Conservation (phyloP, 1,284 basidiomycete species). For the Irpex rosettiformis region DNA sequence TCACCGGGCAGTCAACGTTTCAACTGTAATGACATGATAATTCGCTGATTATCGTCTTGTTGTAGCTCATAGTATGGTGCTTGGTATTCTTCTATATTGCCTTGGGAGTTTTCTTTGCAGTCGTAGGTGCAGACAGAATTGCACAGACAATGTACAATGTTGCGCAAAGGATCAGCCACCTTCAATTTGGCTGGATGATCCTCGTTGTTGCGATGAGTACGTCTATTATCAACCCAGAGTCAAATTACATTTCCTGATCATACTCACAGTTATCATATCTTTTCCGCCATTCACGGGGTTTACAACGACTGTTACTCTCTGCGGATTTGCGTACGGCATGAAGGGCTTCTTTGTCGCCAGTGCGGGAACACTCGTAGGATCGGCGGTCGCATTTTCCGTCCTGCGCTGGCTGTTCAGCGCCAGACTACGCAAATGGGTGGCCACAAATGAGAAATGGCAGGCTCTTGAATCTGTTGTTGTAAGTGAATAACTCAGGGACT, state of each 20-base stretch:
- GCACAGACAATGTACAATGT: conserved; percentile 69
- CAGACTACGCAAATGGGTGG: conserved; percentile 54
- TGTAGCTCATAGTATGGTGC: conserved; percentile 42
- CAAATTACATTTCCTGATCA: conserved; percentile 2
- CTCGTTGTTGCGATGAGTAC: conserved; percentile 51
- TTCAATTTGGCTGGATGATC: conserved; percentile 60
- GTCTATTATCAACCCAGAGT: conserved; percentile 18
- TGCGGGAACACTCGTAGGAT: conserved; percentile 61
- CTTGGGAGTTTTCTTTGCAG: conserved; percentile 40
- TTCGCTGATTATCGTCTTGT: background rate
- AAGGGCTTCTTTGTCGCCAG: conserved; percentile 67
- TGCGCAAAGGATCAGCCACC: conserved; percentile 58
- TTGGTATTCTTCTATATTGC: conserved; percentile 42
- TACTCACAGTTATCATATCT: conserved; percentile 52
- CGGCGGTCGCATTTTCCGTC: conserved; percentile 59
- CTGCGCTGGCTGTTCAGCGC: conserved; percentile 59
- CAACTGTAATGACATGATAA: too few species aligned
- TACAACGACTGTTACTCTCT: conserved; percentile 60
- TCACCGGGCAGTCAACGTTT: conserved; percentile 3
- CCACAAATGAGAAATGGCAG: conserved; percentile 67
- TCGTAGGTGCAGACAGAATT: conserved; percentile 61
- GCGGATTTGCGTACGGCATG: conserved; percentile 82
- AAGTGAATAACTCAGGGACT: conserved; percentile 25
- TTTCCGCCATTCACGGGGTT: conserved; percentile 82
- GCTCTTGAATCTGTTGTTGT: conserved; percentile 77